Base-by-base conservation (phyloP, 805 yeast species). In the Candida quercuum region DNA sequence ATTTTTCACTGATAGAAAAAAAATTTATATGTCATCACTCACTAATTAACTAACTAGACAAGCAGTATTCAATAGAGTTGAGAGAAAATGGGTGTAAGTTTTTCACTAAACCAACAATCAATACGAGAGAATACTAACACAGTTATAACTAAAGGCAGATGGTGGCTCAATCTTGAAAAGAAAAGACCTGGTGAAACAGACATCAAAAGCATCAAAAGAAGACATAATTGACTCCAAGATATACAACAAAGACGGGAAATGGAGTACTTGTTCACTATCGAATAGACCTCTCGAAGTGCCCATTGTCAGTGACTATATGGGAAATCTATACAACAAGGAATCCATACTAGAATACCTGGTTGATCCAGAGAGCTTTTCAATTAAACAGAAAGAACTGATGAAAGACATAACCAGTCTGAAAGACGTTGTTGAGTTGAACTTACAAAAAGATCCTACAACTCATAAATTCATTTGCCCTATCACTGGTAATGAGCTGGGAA, bases 161-260 rank as follows among this genome's bases (percentile, higher is more conserved):
- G 91, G 91, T n/a, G 87, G 89, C 3, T 69, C 85, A 1, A 72
- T 81, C 15, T 78, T 81, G 13, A 72, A 71, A 36, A 63, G 85
- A 22, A 67, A 67, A 41, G 84, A 79, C 42, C 66, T 74, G 11
- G 56, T 59, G 13, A 56, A 48, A 26, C 52, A 49, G 28, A 40
- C 34, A 27, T 22, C 28, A 5, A 19, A 9, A 4, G 28, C 14
- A 6, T 37, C 46, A 0, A 39, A 33, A 20, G 29, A 42, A 13
- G 44, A 42, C 6, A 46, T 35, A 10, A 48, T 52, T 29, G 52
- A 49, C 18, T 41, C 47, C 28, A 34, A 51, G 43, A 51, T 42
- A 15, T 56, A 57, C 45, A 47, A 50, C 33, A 32, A 39, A 10
- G 43, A 47, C 4, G 64, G 63, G 4, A 39, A 54, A 18, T 73